These are phyloP conservation scores for Schizonepeta tenuifolia DNA, from an alignment of 257 asterid species.

Conservation along the genomic window DNA sequence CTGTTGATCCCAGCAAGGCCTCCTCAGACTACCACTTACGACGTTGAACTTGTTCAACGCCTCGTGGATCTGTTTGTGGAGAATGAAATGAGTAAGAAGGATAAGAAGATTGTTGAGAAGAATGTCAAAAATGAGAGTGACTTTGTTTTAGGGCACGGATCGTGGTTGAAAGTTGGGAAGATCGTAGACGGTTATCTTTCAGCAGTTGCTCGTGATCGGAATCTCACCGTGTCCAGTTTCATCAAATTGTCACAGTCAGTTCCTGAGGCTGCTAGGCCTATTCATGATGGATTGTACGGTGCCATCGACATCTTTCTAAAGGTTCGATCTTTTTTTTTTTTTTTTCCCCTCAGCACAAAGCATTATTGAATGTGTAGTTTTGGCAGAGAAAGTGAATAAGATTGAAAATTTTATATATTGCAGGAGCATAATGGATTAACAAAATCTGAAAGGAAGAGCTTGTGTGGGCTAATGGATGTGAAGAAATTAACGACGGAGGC, in stretches of 20 bases:
- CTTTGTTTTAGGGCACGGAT: constrained; percentile 65
- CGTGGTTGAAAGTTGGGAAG: constrained; percentile 75
- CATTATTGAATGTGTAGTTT: background rate
- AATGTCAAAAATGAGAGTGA: constrained; percentile 39
- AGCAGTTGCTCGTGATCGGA: constrained; percentile 65
- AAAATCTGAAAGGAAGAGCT: constrained; percentile 70
- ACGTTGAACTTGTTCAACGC: constrained; percentile 67
- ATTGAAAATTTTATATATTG: background rate
- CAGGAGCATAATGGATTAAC: constrained; percentile 67
- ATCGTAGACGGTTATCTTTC: constrained; percentile 69
- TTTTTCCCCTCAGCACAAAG: too few relatives aligned
- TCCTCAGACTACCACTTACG: constrained; percentile 65
- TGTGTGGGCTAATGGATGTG: constrained; percentile 79
- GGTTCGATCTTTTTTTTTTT: constrained; percentile 46
- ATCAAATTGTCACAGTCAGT: constrained; percentile 59
- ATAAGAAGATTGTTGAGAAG: constrained; percentile 41
- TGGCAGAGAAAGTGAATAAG: background rate
- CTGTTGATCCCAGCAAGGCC: constrained; percentile 78
- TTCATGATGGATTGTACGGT: constrained; percentile 73
- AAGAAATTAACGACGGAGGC: constrained; percentile 67
- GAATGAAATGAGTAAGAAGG: constrained; percentile 44
- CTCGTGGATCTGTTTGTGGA: constrained; percentile 59
- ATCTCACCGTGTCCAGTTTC: constrained; percentile 55
- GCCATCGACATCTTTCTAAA: constrained; percentile 77
- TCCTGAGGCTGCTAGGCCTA: constrained; percentile 79